Evolutionary conservation across 176 grass and related monocot genomes (phyloP).

Genomic region (Carex parvula): DNA sequence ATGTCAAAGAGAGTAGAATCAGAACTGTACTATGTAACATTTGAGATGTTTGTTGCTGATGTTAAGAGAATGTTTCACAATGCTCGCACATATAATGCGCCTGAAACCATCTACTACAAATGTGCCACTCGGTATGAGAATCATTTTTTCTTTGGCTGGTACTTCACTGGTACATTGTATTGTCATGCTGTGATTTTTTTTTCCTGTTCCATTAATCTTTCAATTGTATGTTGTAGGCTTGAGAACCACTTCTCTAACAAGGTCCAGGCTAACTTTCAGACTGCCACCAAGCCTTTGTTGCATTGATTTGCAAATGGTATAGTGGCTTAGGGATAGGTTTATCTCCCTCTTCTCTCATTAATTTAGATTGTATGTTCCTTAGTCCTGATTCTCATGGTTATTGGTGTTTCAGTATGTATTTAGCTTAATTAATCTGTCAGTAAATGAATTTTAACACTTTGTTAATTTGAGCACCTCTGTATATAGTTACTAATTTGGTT

Average conservation of each 20-base stretch:
- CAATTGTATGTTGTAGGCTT: slow-evolving; percentile 43
- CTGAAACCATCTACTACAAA: slow-evolving; percentile 97
- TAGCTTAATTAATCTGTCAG: neutral
- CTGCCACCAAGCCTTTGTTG: slow-evolving; percentile 60
- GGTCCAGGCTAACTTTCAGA: slow-evolving; percentile 55
- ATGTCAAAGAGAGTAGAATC: slow-evolving; percentile 88
- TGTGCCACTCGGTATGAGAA: slow-evolving; percentile 68
- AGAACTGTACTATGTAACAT: slow-evolving; percentile 93
- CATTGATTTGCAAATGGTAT: neutral
- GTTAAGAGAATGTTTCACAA: slow-evolving; percentile 87
- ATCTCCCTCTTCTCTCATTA: neutral
- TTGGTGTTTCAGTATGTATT: neutral
- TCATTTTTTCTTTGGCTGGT: neutral
- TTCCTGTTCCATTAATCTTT: slow-evolving; percentile 6
- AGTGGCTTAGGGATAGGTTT: neutral
- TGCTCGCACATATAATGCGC: slow-evolving; percentile 90
- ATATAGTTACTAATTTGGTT: neutral
- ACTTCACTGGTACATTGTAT: neutral
- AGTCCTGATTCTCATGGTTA: neutral
- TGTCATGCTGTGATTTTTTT: slow-evolving; percentile 3
- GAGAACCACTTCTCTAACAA: slow-evolving; percentile 75
- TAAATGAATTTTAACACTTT: neutral
- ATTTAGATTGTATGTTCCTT: neutral
- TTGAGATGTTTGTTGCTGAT: slow-evolving; percentile 98
- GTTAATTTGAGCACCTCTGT: neutral